These are phyloP conservation scores for Stemphylium beticola DNA, from an alignment of 2,329 filamentous ascomycete genomes.

Conservation along the genomic window DNA sequence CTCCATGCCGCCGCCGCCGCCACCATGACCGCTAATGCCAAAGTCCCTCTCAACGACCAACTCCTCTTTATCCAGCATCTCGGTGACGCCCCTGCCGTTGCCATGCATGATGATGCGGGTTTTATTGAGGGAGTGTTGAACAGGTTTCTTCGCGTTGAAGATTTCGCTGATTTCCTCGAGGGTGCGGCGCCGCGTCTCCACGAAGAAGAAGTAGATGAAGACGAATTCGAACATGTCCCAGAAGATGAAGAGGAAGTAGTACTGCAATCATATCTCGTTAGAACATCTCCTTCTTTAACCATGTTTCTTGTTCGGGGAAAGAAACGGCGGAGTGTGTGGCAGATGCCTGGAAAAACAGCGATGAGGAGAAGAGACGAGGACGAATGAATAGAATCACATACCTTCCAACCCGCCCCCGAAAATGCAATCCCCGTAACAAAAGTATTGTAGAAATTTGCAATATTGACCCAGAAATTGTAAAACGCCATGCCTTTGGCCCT, in stretches of 20 bases:
- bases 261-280: conserved; percentile 18
- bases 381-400: conserved; percentile 13
- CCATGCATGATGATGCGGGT: conserved; percentile 42
- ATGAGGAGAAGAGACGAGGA: too few relatives aligned
- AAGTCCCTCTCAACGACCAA: conserved; percentile 11
- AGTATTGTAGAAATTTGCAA: conserved; percentile 55
- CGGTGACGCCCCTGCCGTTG: conserved; percentile 35
- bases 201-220: conserved; percentile 49
- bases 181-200: conserved; percentile 49
- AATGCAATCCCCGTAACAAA: conserved; percentile 54
- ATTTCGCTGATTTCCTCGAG: conserved; percentile 56
- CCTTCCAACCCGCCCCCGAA: conserved; percentile 47
- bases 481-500: conserved; percentile 58
- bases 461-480: conserved; percentile 56
- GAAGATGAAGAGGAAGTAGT: conserved; percentile 51
- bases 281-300: not conserved
- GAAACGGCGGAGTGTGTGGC: too few relatives aligned
- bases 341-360: too few relatives aligned
- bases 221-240: conserved; percentile 52
- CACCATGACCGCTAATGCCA: not conserved
- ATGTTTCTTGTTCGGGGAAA: too few relatives aligned
- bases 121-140: conserved; percentile 44
- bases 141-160: conserved; percentile 50
- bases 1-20: not conserved
- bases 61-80: conserved; percentile 40